phyloP scores from a whole-genome alignment of 2,329 filamentous ascomycete genomes.

The Ophiostoma sp. region DNA sequence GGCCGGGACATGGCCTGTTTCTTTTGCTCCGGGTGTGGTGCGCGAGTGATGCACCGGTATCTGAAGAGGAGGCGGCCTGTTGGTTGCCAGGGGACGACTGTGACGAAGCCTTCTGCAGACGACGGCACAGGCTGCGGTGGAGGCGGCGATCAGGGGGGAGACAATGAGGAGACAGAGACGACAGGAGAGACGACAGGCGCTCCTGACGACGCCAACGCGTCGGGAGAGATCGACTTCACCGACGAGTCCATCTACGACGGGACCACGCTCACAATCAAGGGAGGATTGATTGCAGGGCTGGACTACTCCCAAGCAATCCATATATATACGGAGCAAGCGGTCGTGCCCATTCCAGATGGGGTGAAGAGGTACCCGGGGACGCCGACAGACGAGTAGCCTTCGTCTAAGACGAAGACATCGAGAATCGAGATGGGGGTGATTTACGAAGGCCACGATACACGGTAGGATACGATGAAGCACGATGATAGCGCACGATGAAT shows the following conservation, averaged over 20 bases:
- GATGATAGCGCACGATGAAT: background rate
- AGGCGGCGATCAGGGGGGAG: constrained; percentile 6
- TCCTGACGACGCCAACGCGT: background rate
- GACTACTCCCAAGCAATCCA: constrained; percentile 44
- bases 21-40: constrained; percentile 41
- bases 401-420: no score
- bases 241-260: constrained; percentile 42
- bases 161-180: background rate
- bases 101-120: background rate
- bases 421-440: no score
- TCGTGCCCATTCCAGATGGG: constrained; percentile 46
- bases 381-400: background rate
- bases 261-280: constrained; percentile 47
- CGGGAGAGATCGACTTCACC: background rate
- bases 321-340: constrained; percentile 48
- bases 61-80: background rate
- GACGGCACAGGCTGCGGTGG: constrained; percentile 15
- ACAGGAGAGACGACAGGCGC: background rate
- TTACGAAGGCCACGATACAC: no score
- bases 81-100: background rate
- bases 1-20: constrained; percentile 32
- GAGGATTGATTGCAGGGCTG: constrained; percentile 44
- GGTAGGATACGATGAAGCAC: no score
- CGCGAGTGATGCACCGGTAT: constrained; percentile 49
- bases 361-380: constrained; percentile 29